Evolutionary conservation across 768 basidiomycete species (phyloP), one percentile per base, ranked within the genome.

Genomic region (Boletellus ananas): DNA sequence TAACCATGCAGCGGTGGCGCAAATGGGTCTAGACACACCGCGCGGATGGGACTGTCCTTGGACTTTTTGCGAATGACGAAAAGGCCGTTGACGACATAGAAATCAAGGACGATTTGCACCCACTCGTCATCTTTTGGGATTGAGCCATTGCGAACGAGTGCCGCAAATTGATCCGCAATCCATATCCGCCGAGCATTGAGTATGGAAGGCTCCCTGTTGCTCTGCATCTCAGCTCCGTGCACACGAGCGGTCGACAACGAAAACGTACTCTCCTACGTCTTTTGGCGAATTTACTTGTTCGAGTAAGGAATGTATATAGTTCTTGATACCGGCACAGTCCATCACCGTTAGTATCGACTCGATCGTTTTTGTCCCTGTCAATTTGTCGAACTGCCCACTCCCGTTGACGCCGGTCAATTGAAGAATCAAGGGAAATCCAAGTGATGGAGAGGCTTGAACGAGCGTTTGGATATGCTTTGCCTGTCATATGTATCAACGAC

Each of bases 341-440:
- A 94, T 83, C 33, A 79, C 80, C 3, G 81, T 76, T 48, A 97
- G 72, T 49, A 97, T 84, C 1, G 80, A 79, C 70, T 95, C 93
- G 33, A 97, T 79, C 0, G 91, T 95, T 70, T 94, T 96, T 9
- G 94, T 94, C 67, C 83, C 87, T 11, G 94, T 95, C 50, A 95
- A 67, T 66, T 80, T 86, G 70, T 99, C 95, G 59, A 98, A 99
- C 65, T 92, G 87, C 50, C 84, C 80, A 59, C 79, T 85, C 10
- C 93, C 93, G 63, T 95, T 75, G 43, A 81, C 77, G 17, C 90
- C 90, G 1, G 91, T 89, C 21, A 98, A 72, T 61, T 91, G 86
- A 31, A 91, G 71, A 59, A 99, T 83, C 35, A 97, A 72, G 7
- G 91, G 79, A 60, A 95, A 90, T 4, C 91, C 94, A 35, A 87